A percentile compares a stretch with the other conserved stretches of the same genome.
phyloP scores from a whole-genome alignment of 768 basidiomycete species.

The Suillus sp. region DNA sequence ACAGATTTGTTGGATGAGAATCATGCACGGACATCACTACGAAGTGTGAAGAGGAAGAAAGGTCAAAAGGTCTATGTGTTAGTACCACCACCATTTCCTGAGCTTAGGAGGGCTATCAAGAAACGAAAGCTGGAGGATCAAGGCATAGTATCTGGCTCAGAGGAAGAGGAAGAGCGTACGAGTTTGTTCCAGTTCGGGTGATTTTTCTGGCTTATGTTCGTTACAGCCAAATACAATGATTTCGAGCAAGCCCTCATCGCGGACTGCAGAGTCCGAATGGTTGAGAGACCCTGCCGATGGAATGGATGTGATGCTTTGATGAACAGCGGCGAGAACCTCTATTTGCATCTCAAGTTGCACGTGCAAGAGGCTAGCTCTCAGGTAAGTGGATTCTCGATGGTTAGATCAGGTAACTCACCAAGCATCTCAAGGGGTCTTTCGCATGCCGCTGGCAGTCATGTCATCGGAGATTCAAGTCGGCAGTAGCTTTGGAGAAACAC shows the following conservation, averaged over 20 bases:
- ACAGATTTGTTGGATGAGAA: conserved; percentile 16
- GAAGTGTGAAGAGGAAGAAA: conserved; percentile 28
- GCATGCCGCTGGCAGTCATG: conserved; percentile 62
- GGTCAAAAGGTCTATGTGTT: conserved; percentile 29
- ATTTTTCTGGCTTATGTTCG: conserved; percentile 30
- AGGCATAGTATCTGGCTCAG: conserved; percentile 17
- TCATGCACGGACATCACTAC: conserved; percentile 2
- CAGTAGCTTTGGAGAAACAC: conserved; percentile 46
- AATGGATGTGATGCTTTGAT: conserved; percentile 53
- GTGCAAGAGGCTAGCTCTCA: conserved; percentile 32
- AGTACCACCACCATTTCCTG: conserved; percentile 28
- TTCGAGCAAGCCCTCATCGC: conserved; percentile 47
- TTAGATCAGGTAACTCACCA: conserved; percentile 14
- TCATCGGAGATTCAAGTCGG: conserved; percentile 41
- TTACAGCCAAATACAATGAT: conserved; percentile 41
- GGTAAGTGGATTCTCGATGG: conserved; percentile 26
- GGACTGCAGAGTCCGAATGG: conserved; percentile 51
- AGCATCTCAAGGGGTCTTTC: conserved; percentile 36
- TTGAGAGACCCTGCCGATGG: conserved; percentile 59
- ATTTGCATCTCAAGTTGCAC: conserved; percentile 50
- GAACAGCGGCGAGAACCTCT: conserved; percentile 53
- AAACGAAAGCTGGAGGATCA: conserved; percentile 20
- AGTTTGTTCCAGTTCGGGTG: conserved; percentile 24
- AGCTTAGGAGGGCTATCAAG: conserved; percentile 24
- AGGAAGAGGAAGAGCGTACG: conserved; percentile 34